Conservation (phyloP, 148 eudicot species). For the Rheum nobile region DNA sequence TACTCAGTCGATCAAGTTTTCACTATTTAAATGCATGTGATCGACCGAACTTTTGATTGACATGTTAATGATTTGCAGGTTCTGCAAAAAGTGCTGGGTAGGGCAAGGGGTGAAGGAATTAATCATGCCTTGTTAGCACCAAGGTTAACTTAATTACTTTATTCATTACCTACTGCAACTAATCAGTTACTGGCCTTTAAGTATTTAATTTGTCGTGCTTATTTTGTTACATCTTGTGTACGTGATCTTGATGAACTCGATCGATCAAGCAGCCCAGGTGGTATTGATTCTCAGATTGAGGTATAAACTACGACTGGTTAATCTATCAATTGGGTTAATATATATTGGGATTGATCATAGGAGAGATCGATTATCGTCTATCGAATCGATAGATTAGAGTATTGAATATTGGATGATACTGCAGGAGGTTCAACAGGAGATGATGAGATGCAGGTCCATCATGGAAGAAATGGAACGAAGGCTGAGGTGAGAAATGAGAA, state of each 20-base stretch:
- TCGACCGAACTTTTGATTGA: not conserved
- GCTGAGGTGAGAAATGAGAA: conserved; percentile 26
- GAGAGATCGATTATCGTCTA: not conserved
- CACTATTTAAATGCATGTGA: too few relatives aligned
- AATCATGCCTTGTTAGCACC: not conserved
- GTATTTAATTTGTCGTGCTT: not conserved
- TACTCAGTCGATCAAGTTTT: too few relatives aligned
- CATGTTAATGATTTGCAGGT: not conserved
- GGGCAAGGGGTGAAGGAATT: conserved; percentile 1
- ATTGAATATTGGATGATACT: not conserved
- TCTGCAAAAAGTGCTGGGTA: conserved; percentile 3
- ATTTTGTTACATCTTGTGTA: not conserved
- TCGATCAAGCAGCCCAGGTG: conserved; percentile 22
- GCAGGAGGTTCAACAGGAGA: conserved; percentile 45
- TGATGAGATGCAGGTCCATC: conserved; percentile 25
- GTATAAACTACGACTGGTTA: conserved; percentile 8
- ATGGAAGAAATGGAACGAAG: conserved; percentile 34
- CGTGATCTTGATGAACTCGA: not conserved
- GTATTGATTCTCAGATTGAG: conserved; percentile 36
- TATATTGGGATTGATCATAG: too few relatives aligned
- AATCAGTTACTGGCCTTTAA: too few relatives aligned
- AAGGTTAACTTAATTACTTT: not conserved
- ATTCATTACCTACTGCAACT: too few relatives aligned
- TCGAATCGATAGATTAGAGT: not conserved
- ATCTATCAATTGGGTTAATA: too few relatives aligned